Base-by-base conservation (phyloP, 495 filamentous ascomycete genomes). In the Gamarada debralockiae region DNA sequence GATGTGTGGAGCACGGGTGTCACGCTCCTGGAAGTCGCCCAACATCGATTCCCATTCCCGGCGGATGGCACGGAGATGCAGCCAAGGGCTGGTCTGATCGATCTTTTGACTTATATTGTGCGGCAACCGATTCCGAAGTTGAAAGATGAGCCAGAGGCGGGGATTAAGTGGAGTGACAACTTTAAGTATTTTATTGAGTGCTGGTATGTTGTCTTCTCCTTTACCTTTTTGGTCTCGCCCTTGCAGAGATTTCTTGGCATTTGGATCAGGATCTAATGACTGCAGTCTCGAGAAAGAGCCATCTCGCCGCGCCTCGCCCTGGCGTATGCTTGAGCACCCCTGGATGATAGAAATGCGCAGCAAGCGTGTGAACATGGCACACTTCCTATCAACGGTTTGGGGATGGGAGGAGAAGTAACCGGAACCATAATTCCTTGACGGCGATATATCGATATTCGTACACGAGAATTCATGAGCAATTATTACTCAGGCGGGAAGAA, bases 141-240 rank as follows among this genome's bases (percentile, higher is more conserved):
- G 47, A 97, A 96, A 69, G 95, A 98, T 61, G 93, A 98, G 70
- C 88, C 88, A 15, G 78, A 80, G 36, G 73, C 78, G 13, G 81
- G 78, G 34, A 95, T 97, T 60, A 84, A 80, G 64, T 97, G 93
- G 93, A 93, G 86, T 58, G 87, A 91, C 60, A 93, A 84, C 57
- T 97, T 98, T 70, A 98, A 98, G 65, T 97, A 96, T 67, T 98
- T 97, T 59, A 96, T 98, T 67, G 91, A 95, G 70, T 96, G 91
- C 82, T 97, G 95, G 93, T 97, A 84, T 66, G 90, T 88, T 50
- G 14, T 15, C 20, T 41, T 41, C 14, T 17, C 18, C 38, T 15
- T 40, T 40, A 18, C 15, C 17, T 40, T 18, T 40, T 40, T 40
- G 6, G 10, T 10, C 38, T 40, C 17, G 6, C 17, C 6, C 15